Evolutionary conservation across 2,329 filamentous ascomycete genomes (phyloP), one percentile per base, ranked within the genome.

Genomic region (Juglanconis juglandina): DNA sequence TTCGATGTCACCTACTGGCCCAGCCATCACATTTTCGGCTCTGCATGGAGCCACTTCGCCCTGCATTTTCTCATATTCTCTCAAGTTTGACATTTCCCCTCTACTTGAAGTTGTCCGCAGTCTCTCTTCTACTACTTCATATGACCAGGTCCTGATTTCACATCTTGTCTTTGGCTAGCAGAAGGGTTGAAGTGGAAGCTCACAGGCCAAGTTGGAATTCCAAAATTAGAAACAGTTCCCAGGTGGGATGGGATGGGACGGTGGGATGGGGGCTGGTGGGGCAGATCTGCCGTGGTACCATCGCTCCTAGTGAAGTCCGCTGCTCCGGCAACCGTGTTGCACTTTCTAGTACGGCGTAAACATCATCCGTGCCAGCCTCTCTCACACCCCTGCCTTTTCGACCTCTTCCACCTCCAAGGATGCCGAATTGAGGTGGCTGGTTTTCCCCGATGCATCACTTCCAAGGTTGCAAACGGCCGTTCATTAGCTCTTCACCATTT

Each of bases 381-480:
- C 53, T 56, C 42, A 14, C 17, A 30, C 46, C 46, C 46, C 46
- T 49, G 46, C 46, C 42, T 13, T 44, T 14, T 17, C n/a, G 6
- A 30, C 8, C 24, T 32, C 13, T 56, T 32, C 54, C n/a, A 34
- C 46, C 34, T 6, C 30, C 54, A 30, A 50, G 54, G 46, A 56
- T 50, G 39, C 44, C 54, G 54, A 56, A 56, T 56, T 50, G 46
- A 56, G 42, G 54, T 56, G 54, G 54, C 54, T 56, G 54, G 54
- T 32, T 30, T 49, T 42, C 11, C 17, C 17, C 17, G 34, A 44
- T 44, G 8, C 42, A 44, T 24, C 24, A 24, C 24, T 24, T 24
- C 24, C 24, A 24, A 24, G 24, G 24, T 24, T 34, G 13, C 48
- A 50, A 30, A 50, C 48, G 51, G 37, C 14, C 37, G n/a, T 41